Evolutionary conservation across 306 rosid genomes (phyloP), one percentile per base, ranked within the genome.

Genomic region (Vigna unguiculata): DNA sequence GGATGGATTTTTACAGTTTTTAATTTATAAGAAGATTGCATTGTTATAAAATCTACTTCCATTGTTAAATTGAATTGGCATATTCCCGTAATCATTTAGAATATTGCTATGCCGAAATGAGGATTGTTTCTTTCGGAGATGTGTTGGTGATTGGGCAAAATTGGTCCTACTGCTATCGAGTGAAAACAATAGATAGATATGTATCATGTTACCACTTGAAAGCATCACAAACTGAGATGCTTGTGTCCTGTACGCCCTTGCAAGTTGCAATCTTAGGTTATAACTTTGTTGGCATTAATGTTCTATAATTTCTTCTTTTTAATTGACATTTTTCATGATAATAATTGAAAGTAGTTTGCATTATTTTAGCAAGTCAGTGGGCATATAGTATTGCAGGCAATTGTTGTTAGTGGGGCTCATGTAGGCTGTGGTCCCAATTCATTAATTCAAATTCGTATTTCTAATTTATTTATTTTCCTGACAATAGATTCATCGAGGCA

Each of bases 381-480:
- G 82, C 66, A 71, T 82, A 14, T 82, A 15, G 59, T 80, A 45
- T 62, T 54, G 72, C 85, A 71, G 79, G 77, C 78, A 77, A 77
- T 74, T 72, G 86, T 74, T 77, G 83, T 71, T 59, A 59, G 87
- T 90, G 86, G 93, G 89, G 75, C 86, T 82, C 66, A 34, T 71
- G 69, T 58, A 61, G 80, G 74, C 20, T 79, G 82, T 89, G 65
- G 80, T 82, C 85, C 69, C 69, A 38, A 38, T 79, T 71, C 69
- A 47, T 21, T 48, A 32, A 54, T 78, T 78, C 24, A 34, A 69
- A 57, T 61, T 15, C 7, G 5, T 25, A 19, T 21, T 77, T 75
- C 22, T 47, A 30, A 69, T 73, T 41, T 70, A 5, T 46, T 78
- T 71, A 4, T 65, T 71, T 87, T 77, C 46, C 74, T 76, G 53